These are phyloP conservation scores for Diaporthe amygdali DNA, from an alignment of 2,329 filamentous ascomycete genomes.

Conservation along the genomic window DNA sequence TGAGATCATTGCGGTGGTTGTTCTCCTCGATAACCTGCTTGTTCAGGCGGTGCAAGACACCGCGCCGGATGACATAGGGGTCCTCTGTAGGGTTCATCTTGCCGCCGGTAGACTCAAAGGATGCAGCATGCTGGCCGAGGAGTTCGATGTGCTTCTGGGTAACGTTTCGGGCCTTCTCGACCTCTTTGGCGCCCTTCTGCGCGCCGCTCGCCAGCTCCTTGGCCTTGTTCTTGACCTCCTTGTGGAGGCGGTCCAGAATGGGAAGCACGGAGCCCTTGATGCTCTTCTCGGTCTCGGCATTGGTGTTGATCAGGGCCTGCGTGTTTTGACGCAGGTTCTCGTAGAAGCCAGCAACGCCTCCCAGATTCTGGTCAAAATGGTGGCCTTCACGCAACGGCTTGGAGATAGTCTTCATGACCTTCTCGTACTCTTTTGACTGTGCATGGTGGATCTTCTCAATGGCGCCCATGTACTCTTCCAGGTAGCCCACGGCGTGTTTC, in stretches of 20 bases:
- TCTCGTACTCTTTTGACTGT: constrained; percentile 94
- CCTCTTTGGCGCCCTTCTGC: constrained; percentile 84
- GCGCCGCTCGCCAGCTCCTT: constrained; percentile 87
- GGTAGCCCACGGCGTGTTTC: constrained; percentile 91
- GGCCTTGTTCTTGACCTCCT: constrained; percentile 94
- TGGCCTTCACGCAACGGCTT: constrained; percentile 86
- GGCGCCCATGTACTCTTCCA: constrained; percentile 86
- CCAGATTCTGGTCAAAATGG: constrained; percentile 91
- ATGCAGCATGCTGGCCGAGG: constrained; percentile 82
- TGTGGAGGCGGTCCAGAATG: constrained; percentile 87
- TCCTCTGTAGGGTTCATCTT: constrained; percentile 77
- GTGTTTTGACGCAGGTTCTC: constrained; percentile 95
- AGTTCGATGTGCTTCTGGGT: constrained; percentile 98
- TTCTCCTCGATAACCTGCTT: constrained; percentile 96
- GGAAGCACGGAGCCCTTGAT: constrained; percentile 87
- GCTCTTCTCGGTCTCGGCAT: constrained; percentile 89
- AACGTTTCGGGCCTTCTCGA: constrained; percentile 82
- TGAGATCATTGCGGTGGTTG: constrained; percentile 89
- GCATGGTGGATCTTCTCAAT: constrained; percentile 86
- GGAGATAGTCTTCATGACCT: constrained; percentile 89
- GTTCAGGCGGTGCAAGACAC: constrained; percentile 82
- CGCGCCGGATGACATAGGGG: constrained; percentile 85
- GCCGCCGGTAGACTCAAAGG: constrained; percentile 77
- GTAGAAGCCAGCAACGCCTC: constrained; percentile 87
- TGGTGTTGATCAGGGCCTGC: constrained; percentile 86